Evolutionary conservation across 495 filamentous ascomycete species (phyloP), one percentile per base, ranked within the genome.

Genomic region (Aspergillus sclerotiicarbonarius): DNA sequence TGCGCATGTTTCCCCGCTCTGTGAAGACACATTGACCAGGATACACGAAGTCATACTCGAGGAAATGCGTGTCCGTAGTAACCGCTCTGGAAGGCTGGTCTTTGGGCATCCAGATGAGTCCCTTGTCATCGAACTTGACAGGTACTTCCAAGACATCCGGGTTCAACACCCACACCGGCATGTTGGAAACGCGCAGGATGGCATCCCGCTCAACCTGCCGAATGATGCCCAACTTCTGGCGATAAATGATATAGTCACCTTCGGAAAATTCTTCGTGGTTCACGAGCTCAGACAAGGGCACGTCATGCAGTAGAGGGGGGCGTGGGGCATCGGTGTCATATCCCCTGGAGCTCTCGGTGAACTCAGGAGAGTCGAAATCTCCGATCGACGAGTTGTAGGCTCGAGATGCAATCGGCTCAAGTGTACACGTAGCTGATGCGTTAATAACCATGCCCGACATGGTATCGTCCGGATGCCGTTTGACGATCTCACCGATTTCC

Each of bases 21-120:
- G 82, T 84, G 33, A 65, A 62, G 10, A 80, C 76, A 43, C 68
- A 70, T 58, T 84, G 78, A 8, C 84, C 84, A 29, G 72, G 68
- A 15, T 63, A 70, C 29, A 72, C 62, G 41, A 52, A 47, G 13
- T 67, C 63, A 32, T 58, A 46, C 13, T 63, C 52, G 58, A 20
- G 53, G 4, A 39, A 32, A 37, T 4, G 45, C 46, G 8, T 58
- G 52, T 41, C 62, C 18, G 18, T 29, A 33, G 29, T 60, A 16
- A 29, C 37, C 18, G 19, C 57, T 16, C 53, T 51, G 1, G 44
- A 30, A 4, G 20, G 6, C 25, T 53, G 44, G 21, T 54, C 18
- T 4, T 48, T 52, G 8, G 60, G 56, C n/a, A 56, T 20, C 10
- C 56, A 59, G 1, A 67, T 25, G 18, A 61, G 53, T n/a, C 33